A percentile compares a stretch with the other conserved stretches of the same genome.
Conservation (phyloP, 148 eudicot genomes). For the Salicornia ramosissima region DNA sequence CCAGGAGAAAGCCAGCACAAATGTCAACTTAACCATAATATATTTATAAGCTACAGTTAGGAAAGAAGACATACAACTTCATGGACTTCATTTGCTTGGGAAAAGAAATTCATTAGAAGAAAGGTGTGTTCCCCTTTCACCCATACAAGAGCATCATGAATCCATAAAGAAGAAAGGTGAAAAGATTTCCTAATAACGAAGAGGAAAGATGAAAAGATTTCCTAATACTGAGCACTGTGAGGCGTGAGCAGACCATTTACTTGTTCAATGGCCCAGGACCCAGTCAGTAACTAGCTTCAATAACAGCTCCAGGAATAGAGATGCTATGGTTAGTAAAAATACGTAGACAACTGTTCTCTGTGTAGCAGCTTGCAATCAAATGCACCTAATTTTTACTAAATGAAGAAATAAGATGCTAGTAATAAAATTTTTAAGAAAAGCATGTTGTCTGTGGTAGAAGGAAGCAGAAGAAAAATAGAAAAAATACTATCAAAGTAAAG, state of each 20-base stretch:
- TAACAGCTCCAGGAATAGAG: background rate
- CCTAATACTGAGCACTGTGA: background rate
- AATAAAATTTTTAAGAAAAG: background rate
- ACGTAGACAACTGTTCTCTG: background rate
- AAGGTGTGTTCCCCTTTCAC: no score
- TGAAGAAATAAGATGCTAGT: background rate
- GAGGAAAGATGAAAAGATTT: background rate
- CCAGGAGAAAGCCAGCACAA: no score
- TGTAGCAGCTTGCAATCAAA: background rate
- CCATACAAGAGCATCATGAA: no score
- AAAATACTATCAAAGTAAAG: background rate
- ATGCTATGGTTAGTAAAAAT: background rate
- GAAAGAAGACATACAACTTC: no score
- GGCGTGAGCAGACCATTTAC: no score
- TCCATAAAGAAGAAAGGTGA: no score
- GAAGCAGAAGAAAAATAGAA: background rate
- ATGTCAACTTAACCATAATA: no score
- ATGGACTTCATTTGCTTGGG: no score
- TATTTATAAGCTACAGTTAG: no score
- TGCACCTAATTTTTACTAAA: background rate
- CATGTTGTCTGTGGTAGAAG: background rate
- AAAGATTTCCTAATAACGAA: background rate
- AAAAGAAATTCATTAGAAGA: no score
- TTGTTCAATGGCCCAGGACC: background rate
- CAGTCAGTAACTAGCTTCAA: background rate